These are phyloP conservation scores for Aspergillus spinulosporus DNA, from an alignment of 2,329 filamentous ascomycete species.

Conservation along the genomic window DNA sequence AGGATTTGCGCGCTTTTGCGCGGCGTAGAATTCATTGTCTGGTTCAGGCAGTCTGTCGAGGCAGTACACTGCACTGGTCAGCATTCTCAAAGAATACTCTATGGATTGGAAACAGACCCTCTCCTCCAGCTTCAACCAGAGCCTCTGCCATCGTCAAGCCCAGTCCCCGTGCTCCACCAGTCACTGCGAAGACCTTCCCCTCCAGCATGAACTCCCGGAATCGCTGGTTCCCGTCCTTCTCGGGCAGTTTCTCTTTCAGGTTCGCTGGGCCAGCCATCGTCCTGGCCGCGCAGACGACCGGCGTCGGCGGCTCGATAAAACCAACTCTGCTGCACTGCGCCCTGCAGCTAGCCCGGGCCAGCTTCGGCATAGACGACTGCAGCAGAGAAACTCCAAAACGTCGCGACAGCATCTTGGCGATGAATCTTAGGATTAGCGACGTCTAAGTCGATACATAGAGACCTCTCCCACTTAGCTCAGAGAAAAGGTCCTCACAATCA, in stretches of 20 bases:
- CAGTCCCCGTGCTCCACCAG: conserved; percentile 47
- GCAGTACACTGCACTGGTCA: conserved; percentile 44
- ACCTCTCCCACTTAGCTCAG: background rate
- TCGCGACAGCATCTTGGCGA: background rate
- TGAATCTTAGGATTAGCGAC: background rate
- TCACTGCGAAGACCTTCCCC: conserved; percentile 44
- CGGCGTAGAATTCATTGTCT: conserved; percentile 43
- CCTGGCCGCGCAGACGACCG: background rate
- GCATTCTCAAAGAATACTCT: background rate
- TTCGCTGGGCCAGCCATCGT: background rate
- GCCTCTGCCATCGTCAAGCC: conserved; percentile 49
- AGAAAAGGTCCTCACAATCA: background rate
- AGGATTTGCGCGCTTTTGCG: conserved; percentile 37
- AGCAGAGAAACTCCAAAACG: background rate
- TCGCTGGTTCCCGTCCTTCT: conserved; percentile 19
- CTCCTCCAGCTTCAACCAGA: conserved; percentile 50
- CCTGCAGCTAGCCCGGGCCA: conserved; percentile 23
- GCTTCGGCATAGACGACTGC: background rate
- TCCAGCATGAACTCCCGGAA: conserved; percentile 46
- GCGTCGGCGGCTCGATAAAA: background rate
- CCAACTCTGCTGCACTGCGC: background rate
- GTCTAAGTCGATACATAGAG: background rate
- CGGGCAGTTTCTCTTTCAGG: conserved; percentile 8
- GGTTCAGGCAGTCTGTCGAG: conserved; percentile 48
- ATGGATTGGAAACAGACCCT: conserved; percentile 34